Evolutionary conservation across 352 stramenopile genomes (phyloP), one percentile per base, ranked within the genome.

Genomic region (Plasmopara muralis): DNA sequence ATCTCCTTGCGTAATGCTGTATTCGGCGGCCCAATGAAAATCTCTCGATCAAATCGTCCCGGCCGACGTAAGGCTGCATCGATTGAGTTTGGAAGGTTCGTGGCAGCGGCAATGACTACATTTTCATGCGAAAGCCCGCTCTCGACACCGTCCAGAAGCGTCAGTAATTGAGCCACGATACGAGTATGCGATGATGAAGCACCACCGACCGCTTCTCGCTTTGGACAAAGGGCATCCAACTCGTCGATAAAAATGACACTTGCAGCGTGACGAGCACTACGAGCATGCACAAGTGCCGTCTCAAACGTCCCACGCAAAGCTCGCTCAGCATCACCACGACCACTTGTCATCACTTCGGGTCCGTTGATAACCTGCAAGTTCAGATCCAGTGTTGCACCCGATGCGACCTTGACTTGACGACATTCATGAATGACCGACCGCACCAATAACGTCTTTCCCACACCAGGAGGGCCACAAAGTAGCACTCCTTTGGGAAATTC

Each of bases 221-320:
- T 95, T 5, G 93, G 93, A 35, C 93, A 97, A 31, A 99, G 87
- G 12, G 79, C 93, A 69, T 99, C 95, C 4, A 99, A 58, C 42
- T 98, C 93, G 57, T 99, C 95, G 57, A 99, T 96, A 57, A 98
- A 97, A 43, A 99, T 88, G 50, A 89, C 77, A 12, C 62, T 72
- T 0, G 73, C 71, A 15, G 70, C 73, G 25, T 68, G 49, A 9
- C 41, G 62, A 6, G 50, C 64, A 37, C 56, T 57, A 6, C 58
- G 57, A 20, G 58, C 53, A 48, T 83, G 68, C 6, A 45, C 41
- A 2, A 69, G 49, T 0, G 76, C 77, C 2, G 57, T 61, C 9
- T 60, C 46, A 58, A 93, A 93, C 15, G 84, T 82, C 7, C 18
- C 42, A 2, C 83, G 77, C 16, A 93, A 58, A 44, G 81, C 58